Evolutionary conservation across 306 rosid genomes (phyloP), one percentile per base, ranked within the genome.

Genomic region (Cicer yamashitae): DNA sequence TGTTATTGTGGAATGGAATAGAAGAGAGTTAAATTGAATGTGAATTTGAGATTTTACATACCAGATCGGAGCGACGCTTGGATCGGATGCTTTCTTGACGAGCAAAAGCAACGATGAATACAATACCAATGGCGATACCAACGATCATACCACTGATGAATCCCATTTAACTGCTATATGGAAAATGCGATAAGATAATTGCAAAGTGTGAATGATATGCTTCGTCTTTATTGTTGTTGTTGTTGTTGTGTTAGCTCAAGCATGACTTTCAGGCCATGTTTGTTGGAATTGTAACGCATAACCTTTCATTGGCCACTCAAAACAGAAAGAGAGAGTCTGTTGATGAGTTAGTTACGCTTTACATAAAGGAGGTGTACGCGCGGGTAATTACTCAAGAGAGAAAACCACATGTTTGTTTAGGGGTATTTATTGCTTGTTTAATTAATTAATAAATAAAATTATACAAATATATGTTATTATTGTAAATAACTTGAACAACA

Each of bases 41-140:
- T 8, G 2, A 72, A 7, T 38, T 77, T 13, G 1, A 6, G 68
- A 71, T 30, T 30, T 45, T 7, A 37, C 48, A 8, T 70, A 94
- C 98, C 91, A 94, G 82, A 78, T 87, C 82, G n/a, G 84, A 70
- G 47, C 97, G 98, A 81, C 78, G 84, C 76, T 70, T 91, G 82
- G 94, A 84, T 83, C 98, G 93, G 44, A 7, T 40, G 20, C 75
- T 81, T 51, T 62, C 89, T 0, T 77, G 79, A 25, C 93, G 88
- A 81, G 97, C 91, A 37, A 80, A 87, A 81, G 87, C 89, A 66
- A 85, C 1, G 84, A 94, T 68, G 57, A 91, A 75, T 12, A 81
- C 86, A 37, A 94, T 50, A 0, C 98, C 98, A 41, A 94, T 8
- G 77, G 74, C 83, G 58, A 91, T 34, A 67, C 98, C 97, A 12